Evolutionary conservation across 169 alveolate species (phyloP), one percentile per base, ranked within the genome.

Genomic region (Plasmodium fragile): DNA sequence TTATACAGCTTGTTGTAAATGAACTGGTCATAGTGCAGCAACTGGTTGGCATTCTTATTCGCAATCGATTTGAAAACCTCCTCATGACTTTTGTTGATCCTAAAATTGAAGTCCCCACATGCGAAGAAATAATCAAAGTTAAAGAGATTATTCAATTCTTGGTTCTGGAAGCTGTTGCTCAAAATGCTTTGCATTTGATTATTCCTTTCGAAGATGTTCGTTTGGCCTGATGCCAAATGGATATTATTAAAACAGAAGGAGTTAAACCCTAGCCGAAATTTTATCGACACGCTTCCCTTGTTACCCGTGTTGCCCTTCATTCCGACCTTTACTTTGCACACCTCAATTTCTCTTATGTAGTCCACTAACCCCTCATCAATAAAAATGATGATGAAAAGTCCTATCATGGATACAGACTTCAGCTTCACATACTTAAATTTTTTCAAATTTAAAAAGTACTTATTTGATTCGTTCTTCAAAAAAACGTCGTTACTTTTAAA

Each of bases 291-390:
- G 10, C 98, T 97, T 30, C 99, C 99, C 95, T 98, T 97, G 92
- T 98, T 98, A 5, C 99, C 98, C 34, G 97, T 90, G 87, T 95
- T 94, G n/a, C 98, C 98, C 92, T 97, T 96, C 82, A 97, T 95
- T 1, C 99, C 99, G 71, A 97, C 97, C 94, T 97, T 97, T 36
- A 96, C 96, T 53, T 94, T 94, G 16, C 96, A 92, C 16, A 97
- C 90, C 32, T 95, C 97, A n/a, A 97, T 94, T 69, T 95, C 93
- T 82, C 93, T 82, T 73, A 97, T 95, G 28, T 95, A 77, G 55
- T 95, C 90, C 16, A 81, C 95, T 22, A 96, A 53, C 34, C 96
- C 92, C 30, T 92, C 96, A 93, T 96, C 96, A 1, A 96, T 98
- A 82, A 95, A 98, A 13, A 96, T 91, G 41, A 97, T 83, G 13